A percentile compares a stretch with the other conserved stretches of the same genome.
Evolutionary conservation across 208 protist species (phyloP).

Genomic region (Strigomonas galati): DNA sequence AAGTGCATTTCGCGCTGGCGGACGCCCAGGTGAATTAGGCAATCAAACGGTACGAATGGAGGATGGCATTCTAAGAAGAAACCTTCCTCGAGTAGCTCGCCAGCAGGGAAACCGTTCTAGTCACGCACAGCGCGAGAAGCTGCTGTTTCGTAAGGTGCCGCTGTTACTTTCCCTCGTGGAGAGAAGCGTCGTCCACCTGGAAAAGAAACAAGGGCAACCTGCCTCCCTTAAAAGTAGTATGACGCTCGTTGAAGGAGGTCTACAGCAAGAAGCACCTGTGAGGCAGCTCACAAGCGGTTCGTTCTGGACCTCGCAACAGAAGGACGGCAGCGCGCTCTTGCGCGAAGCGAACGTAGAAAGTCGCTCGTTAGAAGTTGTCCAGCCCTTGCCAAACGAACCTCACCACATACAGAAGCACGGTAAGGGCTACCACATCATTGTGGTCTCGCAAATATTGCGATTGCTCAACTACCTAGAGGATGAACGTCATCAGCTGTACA

Average conservation of each 20-base stretch:
- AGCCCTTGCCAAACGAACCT: too few relatives aligned
- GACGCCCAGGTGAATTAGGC: not conserved
- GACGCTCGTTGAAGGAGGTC: not conserved
- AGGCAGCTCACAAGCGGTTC: not conserved
- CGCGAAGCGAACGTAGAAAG: not conserved
- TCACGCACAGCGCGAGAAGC: slow-evolving; percentile 32
- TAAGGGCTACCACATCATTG: not conserved
- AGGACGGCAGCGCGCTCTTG: not conserved
- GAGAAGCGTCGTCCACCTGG: slow-evolving; percentile 35
- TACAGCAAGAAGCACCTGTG: not conserved
- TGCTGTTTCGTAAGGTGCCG: slow-evolving; percentile 65
- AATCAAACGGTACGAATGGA: not conserved
- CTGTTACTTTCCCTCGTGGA: slow-evolving; percentile 71
- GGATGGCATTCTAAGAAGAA: not conserved
- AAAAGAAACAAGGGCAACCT: slow-evolving; percentile 6
- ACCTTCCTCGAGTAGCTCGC: not conserved
- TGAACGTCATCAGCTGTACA: slow-evolving; percentile 36
- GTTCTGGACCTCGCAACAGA: not conserved
- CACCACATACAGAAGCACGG: too few relatives aligned
- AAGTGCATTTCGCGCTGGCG: not conserved
- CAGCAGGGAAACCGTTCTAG: not conserved
- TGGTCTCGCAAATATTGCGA: slow-evolving; percentile 8
- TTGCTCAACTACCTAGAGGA: slow-evolving; percentile 50
- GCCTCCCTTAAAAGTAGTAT: too few relatives aligned
- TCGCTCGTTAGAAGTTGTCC: too few relatives aligned